Percentiles rank a stretch among this genome's conserved stretches.
Conservation (phyloP, 352 stramenopile species). For the Phytophthora aleatoria region DNA sequence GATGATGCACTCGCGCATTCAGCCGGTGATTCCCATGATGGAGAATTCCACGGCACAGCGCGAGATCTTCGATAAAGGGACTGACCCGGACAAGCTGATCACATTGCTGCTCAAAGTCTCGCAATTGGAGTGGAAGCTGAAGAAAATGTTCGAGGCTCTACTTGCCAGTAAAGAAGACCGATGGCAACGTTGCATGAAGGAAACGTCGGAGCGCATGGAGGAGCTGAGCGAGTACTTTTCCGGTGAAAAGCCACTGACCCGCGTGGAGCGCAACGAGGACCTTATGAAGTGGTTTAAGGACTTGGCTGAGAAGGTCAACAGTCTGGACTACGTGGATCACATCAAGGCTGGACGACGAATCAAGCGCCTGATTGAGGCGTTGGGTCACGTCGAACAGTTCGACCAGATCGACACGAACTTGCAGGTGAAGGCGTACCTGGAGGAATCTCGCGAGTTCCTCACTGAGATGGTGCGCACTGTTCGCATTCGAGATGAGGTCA, state of each 20-base stretch:
- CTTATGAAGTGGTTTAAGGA: conserved; percentile 94
- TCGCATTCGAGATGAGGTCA: conserved; percentile 92
- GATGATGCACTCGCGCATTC: conserved; percentile 93
- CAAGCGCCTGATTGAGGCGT: conserved; percentile 92
- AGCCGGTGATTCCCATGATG: conserved; percentile 88
- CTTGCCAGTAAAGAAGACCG: conserved; percentile 91
- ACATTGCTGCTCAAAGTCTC: conserved; percentile 93
- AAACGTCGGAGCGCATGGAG: conserved; percentile 91
- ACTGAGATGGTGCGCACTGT: conserved; percentile 96
- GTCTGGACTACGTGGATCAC: conserved; percentile 91
- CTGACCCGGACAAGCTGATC: conserved; percentile 86
- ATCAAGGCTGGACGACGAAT: conserved; percentile 94
- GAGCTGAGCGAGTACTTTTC: conserved; percentile 95
- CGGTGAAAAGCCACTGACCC: conserved; percentile 91
- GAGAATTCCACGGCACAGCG: conserved; percentile 81
- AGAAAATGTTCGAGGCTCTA: conserved; percentile 92
- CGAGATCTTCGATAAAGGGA: conserved; percentile 83
- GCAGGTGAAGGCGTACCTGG: conserved; percentile 95
- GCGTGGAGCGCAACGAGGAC: conserved; percentile 94
- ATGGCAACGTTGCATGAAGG: conserved; percentile 90
- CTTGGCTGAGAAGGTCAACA: conserved; percentile 90
- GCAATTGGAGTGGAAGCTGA: conserved; percentile 95
- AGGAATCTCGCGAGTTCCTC: conserved; percentile 92
- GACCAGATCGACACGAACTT: conserved; percentile 96
- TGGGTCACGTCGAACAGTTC: conserved; percentile 96